A percentile compares a stretch with the other conserved stretches of the same genome.
These are phyloP conservation scores for Microcyclospora tardicrescens DNA, from an alignment of 2,329 filamentous ascomycete genomes.

Conservation along the genomic window DNA sequence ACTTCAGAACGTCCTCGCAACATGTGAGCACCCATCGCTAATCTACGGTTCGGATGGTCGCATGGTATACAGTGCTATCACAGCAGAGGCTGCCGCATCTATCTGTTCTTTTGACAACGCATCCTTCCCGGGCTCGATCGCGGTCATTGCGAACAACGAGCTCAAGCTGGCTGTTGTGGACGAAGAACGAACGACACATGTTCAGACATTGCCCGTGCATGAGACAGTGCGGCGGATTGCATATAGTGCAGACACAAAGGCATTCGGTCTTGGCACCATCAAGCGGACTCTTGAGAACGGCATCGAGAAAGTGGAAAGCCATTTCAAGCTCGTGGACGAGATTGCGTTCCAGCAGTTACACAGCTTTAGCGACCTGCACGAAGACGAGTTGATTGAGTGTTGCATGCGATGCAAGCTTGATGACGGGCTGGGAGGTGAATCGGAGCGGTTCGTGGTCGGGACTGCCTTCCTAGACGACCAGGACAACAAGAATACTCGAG, in stretches of 20 bases:
- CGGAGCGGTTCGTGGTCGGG: slow-evolving; percentile 80
- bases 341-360: slow-evolving; percentile 71
- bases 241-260: slow-evolving; percentile 65
- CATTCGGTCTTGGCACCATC: slow-evolving; percentile 80
- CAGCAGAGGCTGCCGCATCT: slow-evolving; percentile 69
- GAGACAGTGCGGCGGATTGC: slow-evolving; percentile 79
- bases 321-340: slow-evolving; percentile 85
- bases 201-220: slow-evolving; percentile 63
- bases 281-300: slow-evolving; percentile 57
- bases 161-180: slow-evolving; percentile 74
- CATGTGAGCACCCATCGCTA: slow-evolving; percentile 83
- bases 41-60: slow-evolving; percentile 83
- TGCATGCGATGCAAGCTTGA: slow-evolving; percentile 65
- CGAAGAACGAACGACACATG: slow-evolving; percentile 73
- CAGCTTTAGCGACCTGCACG: slow-evolving; percentile 46
- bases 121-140: slow-evolving; percentile 68
- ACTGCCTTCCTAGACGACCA: slow-evolving; percentile 65
- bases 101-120: slow-evolving; percentile 70
- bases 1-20: slow-evolving; percentile 74
- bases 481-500: slow-evolving; percentile 42
- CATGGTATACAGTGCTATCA: slow-evolving; percentile 86
- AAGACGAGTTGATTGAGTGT: slow-evolving; percentile 69
- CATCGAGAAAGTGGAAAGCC: slow-evolving; percentile 62
- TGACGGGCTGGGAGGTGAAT: slow-evolving; percentile 40
- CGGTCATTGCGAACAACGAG: slow-evolving; percentile 57